Percentiles rank a stretch among this genome's conserved stretches.
These are phyloP conservation scores for Albifimbria verrucaria DNA, from an alignment of 2,329 filamentous ascomycete genomes.

Conservation along the genomic window DNA sequence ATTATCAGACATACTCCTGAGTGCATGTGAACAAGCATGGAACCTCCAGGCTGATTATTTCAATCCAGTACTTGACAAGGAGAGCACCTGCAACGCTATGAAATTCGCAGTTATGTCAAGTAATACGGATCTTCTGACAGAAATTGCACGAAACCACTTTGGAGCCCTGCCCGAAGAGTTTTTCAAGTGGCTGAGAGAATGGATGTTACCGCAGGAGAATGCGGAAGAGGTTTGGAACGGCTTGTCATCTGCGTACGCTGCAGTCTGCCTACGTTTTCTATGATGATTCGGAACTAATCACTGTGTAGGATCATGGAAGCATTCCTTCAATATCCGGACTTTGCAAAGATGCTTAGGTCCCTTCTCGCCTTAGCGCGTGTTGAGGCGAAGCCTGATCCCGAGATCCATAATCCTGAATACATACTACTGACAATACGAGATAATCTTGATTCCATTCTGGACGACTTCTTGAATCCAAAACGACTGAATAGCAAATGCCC, in stretches of 20 bases:
- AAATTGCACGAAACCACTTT: not conserved
- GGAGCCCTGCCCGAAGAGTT: not conserved
- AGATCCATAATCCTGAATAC: not conserved
- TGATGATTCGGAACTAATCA: not conserved
- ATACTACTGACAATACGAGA: not conserved
- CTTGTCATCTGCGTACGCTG: not conserved
- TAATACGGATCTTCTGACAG: not conserved
- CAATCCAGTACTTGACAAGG: not conserved
- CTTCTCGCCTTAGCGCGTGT: not conserved
- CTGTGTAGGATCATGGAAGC: not conserved
- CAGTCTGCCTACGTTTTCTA: not conserved
- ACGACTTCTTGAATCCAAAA: too few relatives aligned
- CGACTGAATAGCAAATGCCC: too few relatives aligned
- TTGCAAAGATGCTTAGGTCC: not conserved
- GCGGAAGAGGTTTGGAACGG: not conserved
- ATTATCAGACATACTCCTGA: slow-evolving; percentile 1
- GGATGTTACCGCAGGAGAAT: not conserved
- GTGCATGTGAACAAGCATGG: slow-evolving; percentile 1
- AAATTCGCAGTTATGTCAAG: not conserved
- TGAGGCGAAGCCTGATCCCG: not conserved
- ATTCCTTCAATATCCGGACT: not conserved
- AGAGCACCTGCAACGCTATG: not conserved
- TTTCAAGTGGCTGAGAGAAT: not conserved
- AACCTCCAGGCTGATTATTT: not conserved
- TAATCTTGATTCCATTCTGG: not conserved